A percentile compares a stretch with the other conserved stretches of the same genome.
Conservation (phyloP, 306 rosid genomes). For the Senna siamea region DNA sequence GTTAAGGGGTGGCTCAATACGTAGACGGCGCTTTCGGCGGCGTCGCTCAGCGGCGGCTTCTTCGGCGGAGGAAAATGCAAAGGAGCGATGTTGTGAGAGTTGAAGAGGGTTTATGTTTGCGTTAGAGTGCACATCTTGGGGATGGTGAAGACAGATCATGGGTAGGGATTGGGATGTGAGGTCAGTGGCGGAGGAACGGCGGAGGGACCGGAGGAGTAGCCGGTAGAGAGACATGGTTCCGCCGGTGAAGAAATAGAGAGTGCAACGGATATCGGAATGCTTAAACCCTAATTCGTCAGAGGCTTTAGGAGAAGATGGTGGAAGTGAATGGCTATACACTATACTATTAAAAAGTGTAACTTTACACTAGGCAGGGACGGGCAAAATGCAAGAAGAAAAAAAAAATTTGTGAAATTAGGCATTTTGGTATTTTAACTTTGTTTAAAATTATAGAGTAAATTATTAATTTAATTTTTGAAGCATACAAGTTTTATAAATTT, state of each 20-base stretch:
- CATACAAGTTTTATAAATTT: too few species aligned
- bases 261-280: neutral
- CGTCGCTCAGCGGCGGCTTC: conserved; percentile 97
- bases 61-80: conserved; percentile 89
- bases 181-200: conserved; percentile 37
- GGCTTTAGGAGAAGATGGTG: neutral
- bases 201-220: conserved; percentile 66
- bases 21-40: conserved; percentile 83
- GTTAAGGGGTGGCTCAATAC: conserved; percentile 89
- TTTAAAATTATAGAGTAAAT: too few species aligned
- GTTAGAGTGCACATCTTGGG: neutral
- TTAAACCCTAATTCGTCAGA: conserved; percentile 14
- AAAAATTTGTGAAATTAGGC: too few species aligned
- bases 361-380: too few species aligned
- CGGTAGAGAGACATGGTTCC: conserved; percentile 60
- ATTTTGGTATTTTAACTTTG: too few species aligned
- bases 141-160: conserved; percentile 29
- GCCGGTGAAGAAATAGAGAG: neutral
- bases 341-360: too few species aligned
- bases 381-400: too few species aligned
- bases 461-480: too few species aligned
- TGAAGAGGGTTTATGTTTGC: neutral
- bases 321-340: too few species aligned
- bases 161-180: conserved; percentile 12
- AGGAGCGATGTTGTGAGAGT: conserved; percentile 51